A percentile compares a stretch with the other conserved stretches of the same genome.
These are phyloP conservation scores for Penicillium subrubescens DNA, from an alignment of 495 filamentous ascomycete species.

Conservation along the genomic window DNA sequence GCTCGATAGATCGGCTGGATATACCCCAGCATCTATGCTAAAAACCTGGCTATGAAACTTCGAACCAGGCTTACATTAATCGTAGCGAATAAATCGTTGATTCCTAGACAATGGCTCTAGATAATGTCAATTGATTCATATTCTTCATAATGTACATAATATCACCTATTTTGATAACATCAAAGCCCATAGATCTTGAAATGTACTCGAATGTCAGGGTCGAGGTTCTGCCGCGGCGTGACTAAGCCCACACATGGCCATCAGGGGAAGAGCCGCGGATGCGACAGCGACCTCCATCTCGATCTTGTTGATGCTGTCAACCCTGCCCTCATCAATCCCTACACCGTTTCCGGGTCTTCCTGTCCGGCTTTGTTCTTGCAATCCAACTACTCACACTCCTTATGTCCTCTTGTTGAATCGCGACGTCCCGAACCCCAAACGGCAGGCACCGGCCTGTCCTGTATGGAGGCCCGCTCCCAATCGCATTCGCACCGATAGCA, in stretches of 20 bases:
- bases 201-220: not conserved
- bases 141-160: not conserved
- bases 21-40: not conserved
- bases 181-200: not conserved
- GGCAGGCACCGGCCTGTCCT: conserved; percentile 30
- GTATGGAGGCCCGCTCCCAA: conserved; percentile 26
- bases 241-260: conserved; percentile 32
- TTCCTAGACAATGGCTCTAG: not conserved
- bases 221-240: conserved; percentile 1
- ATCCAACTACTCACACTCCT: not conserved
- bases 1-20: not conserved
- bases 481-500: conserved; percentile 28
- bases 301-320: not conserved
- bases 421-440: conserved; percentile 14
- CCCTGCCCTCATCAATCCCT: conserved; percentile 6
- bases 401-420: conserved; percentile 24
- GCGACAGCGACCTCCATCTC: conserved; percentile 14
- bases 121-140: not conserved
- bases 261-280: conserved; percentile 25
- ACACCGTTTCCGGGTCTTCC: conserved; percentile 3
- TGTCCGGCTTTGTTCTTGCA: too few species aligned
- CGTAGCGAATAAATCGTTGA: not conserved
- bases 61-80: not conserved
- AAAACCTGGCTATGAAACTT: not conserved
- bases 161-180: too few species aligned